A percentile compares a stretch with the other conserved stretches of the same genome.
phyloP scores from a whole-genome alignment of 169 alveolate species.

The Plasmodium inui region DNA sequence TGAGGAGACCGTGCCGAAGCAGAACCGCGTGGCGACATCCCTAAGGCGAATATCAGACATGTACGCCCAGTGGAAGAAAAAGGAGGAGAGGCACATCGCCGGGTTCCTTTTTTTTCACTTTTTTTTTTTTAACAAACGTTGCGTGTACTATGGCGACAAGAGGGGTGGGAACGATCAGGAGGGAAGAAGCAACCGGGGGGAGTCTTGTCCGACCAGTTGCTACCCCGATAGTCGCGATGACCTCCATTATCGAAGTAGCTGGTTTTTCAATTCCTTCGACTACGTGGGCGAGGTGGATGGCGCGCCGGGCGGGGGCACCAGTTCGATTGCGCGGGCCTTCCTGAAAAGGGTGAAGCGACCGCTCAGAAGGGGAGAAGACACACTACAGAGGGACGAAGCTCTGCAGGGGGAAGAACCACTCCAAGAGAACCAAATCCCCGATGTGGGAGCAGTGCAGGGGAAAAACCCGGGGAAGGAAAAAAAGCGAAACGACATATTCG shows the following conservation, averaged over 20 bases:
- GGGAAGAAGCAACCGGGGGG: background rate
- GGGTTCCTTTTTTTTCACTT: slow-evolving; percentile 45
- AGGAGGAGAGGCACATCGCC: slow-evolving; percentile 23
- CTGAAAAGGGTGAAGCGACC: background rate
- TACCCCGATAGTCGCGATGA: background rate
- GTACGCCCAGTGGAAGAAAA: slow-evolving; percentile 25
- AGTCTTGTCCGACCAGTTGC: background rate
- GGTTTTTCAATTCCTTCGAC: slow-evolving; percentile 72
- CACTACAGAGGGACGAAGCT: background rate
- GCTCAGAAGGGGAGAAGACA: background rate
- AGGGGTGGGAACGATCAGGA: background rate
- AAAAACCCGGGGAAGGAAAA: background rate
- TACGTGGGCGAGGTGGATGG: slow-evolving; percentile 27
- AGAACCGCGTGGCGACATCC: background rate
- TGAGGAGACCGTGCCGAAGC: background rate
- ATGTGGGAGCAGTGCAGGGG: background rate
- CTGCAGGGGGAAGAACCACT: background rate
- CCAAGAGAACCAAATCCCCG: too few relatives aligned
- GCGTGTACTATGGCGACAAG: slow-evolving; percentile 36
- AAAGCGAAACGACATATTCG: slow-evolving; percentile 48
- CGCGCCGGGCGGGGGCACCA: background rate
- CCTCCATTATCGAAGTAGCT: background rate
- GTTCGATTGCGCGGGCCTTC: background rate
- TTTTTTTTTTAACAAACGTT: slow-evolving; percentile 19
- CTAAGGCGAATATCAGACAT: slow-evolving; percentile 3